Conservation (phyloP, 2,329 filamentous ascomycete genomes). For the Scytalidium lignicola region DNA sequence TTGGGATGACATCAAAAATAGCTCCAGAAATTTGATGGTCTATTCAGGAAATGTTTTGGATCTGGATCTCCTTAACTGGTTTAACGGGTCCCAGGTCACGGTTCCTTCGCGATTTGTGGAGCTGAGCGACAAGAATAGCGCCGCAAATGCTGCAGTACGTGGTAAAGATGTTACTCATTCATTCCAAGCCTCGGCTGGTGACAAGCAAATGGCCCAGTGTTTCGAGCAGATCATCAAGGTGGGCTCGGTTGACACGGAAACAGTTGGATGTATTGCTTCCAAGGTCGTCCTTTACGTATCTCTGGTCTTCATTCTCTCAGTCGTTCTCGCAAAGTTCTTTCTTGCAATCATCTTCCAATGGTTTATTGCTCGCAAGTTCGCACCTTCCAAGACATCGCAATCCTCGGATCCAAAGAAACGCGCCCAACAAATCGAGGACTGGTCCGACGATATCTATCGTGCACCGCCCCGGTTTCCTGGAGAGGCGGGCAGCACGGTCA, state of each 20-base stretch:
- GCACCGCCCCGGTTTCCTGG: conserved; percentile 77
- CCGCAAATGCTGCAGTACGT: conserved; percentile 58
- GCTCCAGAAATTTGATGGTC: conserved; percentile 82
- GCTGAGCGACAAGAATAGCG: conserved; percentile 61
- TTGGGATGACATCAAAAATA: conserved; percentile 91
- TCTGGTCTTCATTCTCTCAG: conserved; percentile 82
- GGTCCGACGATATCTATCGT: conserved; percentile 95
- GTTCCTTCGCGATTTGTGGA: conserved; percentile 75
- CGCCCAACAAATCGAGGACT: conserved; percentile 92
- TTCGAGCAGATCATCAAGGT: conserved; percentile 94
- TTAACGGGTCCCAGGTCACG: conserved; percentile 74
- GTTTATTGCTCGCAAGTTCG: conserved; percentile 87
- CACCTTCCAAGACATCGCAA: conserved; percentile 79
- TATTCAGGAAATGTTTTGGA: conserved; percentile 94
- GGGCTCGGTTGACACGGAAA: conserved; percentile 91
- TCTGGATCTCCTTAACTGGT: conserved; percentile 82
- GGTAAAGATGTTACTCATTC: conserved; percentile 86
- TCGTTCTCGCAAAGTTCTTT: conserved; percentile 81
- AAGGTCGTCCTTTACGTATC: conserved; percentile 95
- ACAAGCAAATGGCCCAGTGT: conserved; percentile 81
- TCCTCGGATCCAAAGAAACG: conserved; percentile 76
- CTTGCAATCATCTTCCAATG: conserved; percentile 91
- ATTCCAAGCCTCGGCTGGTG: conserved; percentile 65
- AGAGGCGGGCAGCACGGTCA: conserved; percentile 62
- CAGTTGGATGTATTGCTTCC: conserved; percentile 94